Percentiles rank a stretch among this genome's conserved stretches.
These are phyloP conservation scores for Leavenworthia alabamica DNA, from an alignment of 345 rosid genomes.

Conservation along the genomic window DNA sequence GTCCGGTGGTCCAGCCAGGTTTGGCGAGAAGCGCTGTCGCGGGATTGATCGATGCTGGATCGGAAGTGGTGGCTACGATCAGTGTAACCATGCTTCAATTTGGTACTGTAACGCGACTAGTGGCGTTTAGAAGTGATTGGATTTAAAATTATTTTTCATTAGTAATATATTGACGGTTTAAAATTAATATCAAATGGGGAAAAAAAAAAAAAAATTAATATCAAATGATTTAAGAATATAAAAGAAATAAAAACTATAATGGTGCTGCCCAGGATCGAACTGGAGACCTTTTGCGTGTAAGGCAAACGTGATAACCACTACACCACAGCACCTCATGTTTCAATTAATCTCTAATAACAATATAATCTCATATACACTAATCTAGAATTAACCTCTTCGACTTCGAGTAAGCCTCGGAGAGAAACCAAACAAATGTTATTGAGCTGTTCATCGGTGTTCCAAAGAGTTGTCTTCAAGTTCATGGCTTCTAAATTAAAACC, in stretches of 20 bases:
- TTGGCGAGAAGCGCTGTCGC: slow-evolving; percentile 62
- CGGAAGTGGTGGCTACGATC: slow-evolving; percentile 66
- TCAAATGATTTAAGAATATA: no score
- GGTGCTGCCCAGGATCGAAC: slow-evolving; percentile 38
- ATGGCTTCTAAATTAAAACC: slow-evolving; percentile 52
- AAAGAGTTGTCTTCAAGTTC: slow-evolving; percentile 19
- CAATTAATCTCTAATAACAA: rapidly evolving
- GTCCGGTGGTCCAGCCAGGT: slow-evolving; percentile 60
- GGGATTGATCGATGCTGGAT: slow-evolving; percentile 90
- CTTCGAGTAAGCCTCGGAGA: slow-evolving; percentile 8
- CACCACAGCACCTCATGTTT: slow-evolving; percentile 25
- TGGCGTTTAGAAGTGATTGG: slow-evolving; percentile 22
- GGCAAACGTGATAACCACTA: slow-evolving; percentile 39
- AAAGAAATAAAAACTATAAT: neutral
- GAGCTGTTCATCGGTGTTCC: slow-evolving; percentile 25
- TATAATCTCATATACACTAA: no score
- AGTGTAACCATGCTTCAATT: slow-evolving; percentile 54
- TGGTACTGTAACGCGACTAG: slow-evolving; percentile 12
- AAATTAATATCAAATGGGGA: no score
- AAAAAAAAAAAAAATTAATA: no score
- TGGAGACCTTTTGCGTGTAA: slow-evolving; percentile 35
- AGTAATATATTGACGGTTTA: no score
- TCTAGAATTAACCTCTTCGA: neutral
- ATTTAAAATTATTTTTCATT: no score
- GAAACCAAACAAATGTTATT: slow-evolving; percentile 36